Percentiles rank a stretch among this genome's conserved stretches.
Conservation (phyloP, 2,329 filamentous ascomycete genomes). For the Alternaria solani region DNA sequence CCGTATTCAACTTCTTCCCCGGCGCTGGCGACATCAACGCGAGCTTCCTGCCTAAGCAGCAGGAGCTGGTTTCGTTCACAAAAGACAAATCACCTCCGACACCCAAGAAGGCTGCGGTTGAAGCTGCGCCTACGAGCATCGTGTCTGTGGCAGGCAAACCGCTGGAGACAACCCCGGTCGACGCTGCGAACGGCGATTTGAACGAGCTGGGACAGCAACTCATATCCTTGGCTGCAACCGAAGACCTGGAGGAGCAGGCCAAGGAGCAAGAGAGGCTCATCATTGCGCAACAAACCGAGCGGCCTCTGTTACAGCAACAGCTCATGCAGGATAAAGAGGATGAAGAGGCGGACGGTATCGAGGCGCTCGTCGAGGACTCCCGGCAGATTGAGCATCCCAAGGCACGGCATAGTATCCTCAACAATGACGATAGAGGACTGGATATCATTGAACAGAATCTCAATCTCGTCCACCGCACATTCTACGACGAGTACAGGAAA, state of each 20-base stretch:
- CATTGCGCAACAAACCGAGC: conserved; percentile 86
- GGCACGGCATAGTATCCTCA: conserved; percentile 77
- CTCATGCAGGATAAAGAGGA: conserved; percentile 88
- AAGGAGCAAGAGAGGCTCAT: conserved; percentile 88
- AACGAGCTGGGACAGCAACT: conserved; percentile 76
- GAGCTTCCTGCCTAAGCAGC: conserved; percentile 86
- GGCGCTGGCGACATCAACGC: conserved; percentile 99
- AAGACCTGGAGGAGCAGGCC: conserved; percentile 78
- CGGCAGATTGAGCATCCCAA: conserved; percentile 48
- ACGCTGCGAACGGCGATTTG: conserved; percentile 54
- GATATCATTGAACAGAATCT: conserved; percentile 78
- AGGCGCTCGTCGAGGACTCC: conserved; percentile 50
- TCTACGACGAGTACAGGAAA: conserved; percentile 82
- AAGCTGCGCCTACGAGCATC: conserved; percentile 24
- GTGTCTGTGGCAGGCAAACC: conserved; percentile 35
- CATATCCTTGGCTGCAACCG: conserved; percentile 76
- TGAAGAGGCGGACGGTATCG: conserved; percentile 64
- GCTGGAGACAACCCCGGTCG: conserved; percentile 25
- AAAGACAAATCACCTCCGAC: conserved; percentile 29
- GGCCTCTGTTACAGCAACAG: conserved; percentile 90
- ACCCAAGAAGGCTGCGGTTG: conserved; percentile 23
- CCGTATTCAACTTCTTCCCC: conserved; percentile 96
- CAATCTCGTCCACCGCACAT: conserved; percentile 75
- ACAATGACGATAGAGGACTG: conserved; percentile 88
- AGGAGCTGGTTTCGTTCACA: conserved; percentile 43